phyloP scores from a whole-genome alignment of 257 asterid species.

The Plantago major region DNA sequence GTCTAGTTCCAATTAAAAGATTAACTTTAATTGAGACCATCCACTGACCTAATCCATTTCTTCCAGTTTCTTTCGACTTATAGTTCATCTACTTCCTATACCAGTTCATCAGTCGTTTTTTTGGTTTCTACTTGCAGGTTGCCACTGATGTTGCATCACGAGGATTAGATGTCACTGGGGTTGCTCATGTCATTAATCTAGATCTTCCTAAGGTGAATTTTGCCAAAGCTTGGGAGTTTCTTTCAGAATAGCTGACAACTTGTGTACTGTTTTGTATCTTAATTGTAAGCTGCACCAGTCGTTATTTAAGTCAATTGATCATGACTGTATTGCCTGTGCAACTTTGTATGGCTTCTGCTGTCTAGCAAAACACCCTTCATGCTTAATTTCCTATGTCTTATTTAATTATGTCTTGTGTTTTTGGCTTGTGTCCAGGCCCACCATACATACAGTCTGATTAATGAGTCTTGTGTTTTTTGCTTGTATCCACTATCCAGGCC shows the following conservation, averaged over 20 bases:
- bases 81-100: not conserved
- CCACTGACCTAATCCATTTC: not conserved
- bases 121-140: constrained; percentile 47
- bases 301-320: not conserved
- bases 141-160: constrained; percentile 96
- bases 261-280: constrained; percentile 3
- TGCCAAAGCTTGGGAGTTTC: constrained; percentile 17
- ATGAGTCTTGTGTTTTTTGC: constrained; percentile 24
- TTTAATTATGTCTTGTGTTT: not conserved
- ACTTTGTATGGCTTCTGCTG: not conserved
- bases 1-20: not conserved
- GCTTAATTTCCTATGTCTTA: not conserved
- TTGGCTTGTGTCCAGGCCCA: constrained; percentile 29
- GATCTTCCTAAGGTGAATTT: constrained; percentile 84
- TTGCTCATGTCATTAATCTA: constrained; percentile 75
- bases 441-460: too few species aligned
- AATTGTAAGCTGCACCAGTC: constrained; percentile 6
- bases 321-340: not conserved
- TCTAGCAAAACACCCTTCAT: not conserved
- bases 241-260: constrained; percentile 11
- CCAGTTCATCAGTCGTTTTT: constrained; percentile 2
- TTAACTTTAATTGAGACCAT: not conserved
- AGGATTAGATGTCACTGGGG: constrained; percentile 87
- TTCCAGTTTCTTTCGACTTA: not conserved
- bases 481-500: too few species aligned